Evolutionary conservation across 768 basidiomycete genomes (phyloP).

Genomic region (Boletus rufocinnamomeus): DNA sequence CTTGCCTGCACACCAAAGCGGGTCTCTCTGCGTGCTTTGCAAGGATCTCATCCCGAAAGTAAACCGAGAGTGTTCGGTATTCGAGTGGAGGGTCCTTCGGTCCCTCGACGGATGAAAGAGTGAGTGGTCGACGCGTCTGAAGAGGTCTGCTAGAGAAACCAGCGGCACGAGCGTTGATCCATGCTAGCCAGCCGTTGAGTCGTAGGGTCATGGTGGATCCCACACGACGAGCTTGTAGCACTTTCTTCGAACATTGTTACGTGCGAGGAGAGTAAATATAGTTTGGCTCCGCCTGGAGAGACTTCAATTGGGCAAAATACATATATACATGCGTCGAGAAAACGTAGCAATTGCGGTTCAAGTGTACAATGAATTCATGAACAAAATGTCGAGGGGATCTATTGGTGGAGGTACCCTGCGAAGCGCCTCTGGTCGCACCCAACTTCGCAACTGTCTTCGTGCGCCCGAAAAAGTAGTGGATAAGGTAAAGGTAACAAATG

Average conservation of each 20-base stretch:
- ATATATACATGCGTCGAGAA: neutral
- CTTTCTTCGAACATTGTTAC: neutral
- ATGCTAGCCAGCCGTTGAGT: neutral
- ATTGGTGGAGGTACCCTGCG: neutral
- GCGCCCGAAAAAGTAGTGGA: constrained; percentile 7
- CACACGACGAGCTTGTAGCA: neutral
- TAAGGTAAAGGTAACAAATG: constrained; percentile 33
- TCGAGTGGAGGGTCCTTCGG: constrained; percentile 57
- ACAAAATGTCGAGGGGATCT: constrained; percentile 16
- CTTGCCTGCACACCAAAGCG: constrained; percentile 66
- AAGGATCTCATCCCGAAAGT: constrained; percentile 60
- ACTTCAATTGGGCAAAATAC: neutral
- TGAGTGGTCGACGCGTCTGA: constrained; percentile 33
- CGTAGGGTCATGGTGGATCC: constrained; percentile 7
- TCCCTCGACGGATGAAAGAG: constrained; percentile 59
- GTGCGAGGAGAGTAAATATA: neutral
- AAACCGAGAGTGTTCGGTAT: constrained; percentile 57
- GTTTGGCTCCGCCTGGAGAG: neutral
- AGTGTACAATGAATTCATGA: constrained; percentile 21
- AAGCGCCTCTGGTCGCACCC: neutral
- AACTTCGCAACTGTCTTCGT: neutral
- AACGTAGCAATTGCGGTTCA: constrained; percentile 1
- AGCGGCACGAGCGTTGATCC: neutral
- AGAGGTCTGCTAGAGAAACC: constrained; percentile 6
- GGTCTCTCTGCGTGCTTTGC: constrained; percentile 48